Evolutionary conservation across 148 eudicot genomes (phyloP).

Genomic region (Rhododendron ovatum): DNA sequence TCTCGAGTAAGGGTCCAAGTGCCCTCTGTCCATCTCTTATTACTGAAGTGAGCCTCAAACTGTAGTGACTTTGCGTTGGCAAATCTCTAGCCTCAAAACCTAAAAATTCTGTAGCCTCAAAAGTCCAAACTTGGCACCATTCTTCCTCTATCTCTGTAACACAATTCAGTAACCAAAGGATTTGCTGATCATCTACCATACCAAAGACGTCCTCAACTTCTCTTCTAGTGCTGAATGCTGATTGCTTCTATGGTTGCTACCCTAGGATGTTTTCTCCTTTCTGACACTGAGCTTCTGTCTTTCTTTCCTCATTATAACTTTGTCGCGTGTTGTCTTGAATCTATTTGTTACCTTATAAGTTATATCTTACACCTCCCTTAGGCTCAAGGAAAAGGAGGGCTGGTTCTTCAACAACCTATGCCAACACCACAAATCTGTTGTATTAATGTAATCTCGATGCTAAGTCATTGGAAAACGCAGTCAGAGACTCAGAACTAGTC

Average conservation of each 20-base stretch:
- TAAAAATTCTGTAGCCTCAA: background rate
- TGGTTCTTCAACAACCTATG: background rate
- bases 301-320: background rate
- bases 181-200: background rate
- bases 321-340: background rate
- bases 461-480: background rate
- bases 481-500: background rate
- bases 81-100: background rate
- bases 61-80: background rate
- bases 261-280: background rate
- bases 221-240: background rate
- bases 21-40: background rate
- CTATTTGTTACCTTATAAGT: background rate
- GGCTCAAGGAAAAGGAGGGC: background rate
- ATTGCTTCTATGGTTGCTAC: background rate
- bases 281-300: background rate
- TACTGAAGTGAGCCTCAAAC: background rate
- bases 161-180: background rate
- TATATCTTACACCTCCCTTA: background rate
- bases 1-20: background rate
- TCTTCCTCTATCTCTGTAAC: background rate
- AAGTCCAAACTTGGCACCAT: background rate
- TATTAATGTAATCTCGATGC: background rate
- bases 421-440: background rate
- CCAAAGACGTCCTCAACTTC: background rate